A percentile compares a stretch with the other conserved stretches of the same genome.
Evolutionary conservation across 2,329 filamentous ascomycete species (phyloP).

Genomic region (Fusarium concolor): DNA sequence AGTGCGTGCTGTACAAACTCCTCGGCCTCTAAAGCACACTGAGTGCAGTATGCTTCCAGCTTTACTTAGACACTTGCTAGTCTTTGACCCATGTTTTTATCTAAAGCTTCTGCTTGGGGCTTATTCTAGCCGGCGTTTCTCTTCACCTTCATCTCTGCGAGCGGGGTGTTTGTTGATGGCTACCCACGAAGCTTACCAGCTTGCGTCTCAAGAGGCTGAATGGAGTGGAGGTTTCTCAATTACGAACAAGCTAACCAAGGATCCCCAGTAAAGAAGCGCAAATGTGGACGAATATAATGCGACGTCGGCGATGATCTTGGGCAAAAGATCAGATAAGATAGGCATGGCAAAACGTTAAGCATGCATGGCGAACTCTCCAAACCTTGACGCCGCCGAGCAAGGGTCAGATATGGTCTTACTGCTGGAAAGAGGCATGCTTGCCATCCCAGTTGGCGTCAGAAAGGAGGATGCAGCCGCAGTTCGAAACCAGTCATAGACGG

Average conservation of each 20-base stretch:
- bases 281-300: conserved; percentile 28
- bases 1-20: not conserved
- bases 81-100: not conserved
- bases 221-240: conserved; percentile 31
- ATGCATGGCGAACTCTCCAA: conserved; percentile 16
- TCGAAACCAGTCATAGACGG: conserved; percentile 4
- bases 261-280: conserved; percentile 15
- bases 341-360: conserved; percentile 8
- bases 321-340: conserved; percentile 46
- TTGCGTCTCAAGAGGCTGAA: conserved; percentile 17
- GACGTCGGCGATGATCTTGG: conserved; percentile 57
- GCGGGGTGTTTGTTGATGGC: conserved; percentile 25
- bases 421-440: conserved; percentile 17
- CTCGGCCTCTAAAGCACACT: not conserved
- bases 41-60: not conserved
- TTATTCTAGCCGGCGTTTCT: not conserved
- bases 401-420: conserved; percentile 24
- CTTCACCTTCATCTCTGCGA: conserved; percentile 25
- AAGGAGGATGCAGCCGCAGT: conserved; percentile 6
- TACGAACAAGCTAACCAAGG: conserved; percentile 23
- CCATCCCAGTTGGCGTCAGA: conserved; percentile 7
- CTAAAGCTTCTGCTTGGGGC: not conserved
- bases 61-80: not conserved
- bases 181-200: conserved; percentile 10
- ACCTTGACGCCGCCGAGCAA: conserved; percentile 18